Base-by-base conservation (phyloP, 1,139 yeast genomes). In the Nadsonia starkeyi-henricii region DNA sequence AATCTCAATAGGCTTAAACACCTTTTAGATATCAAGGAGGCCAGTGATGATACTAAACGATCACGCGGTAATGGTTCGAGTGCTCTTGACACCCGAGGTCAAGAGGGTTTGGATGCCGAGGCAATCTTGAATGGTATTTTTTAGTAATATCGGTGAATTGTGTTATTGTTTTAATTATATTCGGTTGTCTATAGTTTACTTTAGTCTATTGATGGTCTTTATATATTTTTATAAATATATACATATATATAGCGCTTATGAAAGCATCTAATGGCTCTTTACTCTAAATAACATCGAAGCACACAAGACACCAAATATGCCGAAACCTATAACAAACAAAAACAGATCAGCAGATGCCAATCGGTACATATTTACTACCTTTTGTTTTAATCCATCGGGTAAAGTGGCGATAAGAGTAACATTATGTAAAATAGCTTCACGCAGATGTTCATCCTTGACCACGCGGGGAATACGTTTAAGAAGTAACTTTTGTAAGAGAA, bases 1-100 rank as follows among this genome's bases (percentile, higher is more conserved):
- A 50, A 50, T 0, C 44, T 66, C 23, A 50, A 53, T n/a, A 52
- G 54, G 42, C 50, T 68, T 45, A 45, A 47, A 12, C 50, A 48
- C 20, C 44, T 56, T 41, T 52, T 58, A 15, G 58, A 57, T 5
- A 51, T 59, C 46, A 50, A 53, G 42, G 52, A 52, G 45, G 28
- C 9, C 9, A 23, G 28, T 9, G 28, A 23, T 5, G 28, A 23
- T 23, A 9, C 28, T 23, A 23, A 23, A 9, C 28, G 28, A 23
- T 23, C 9, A 23, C 28, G 28, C 28, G 28, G 28, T 23, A 23
- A 23, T 23, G 28, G 28, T 23, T 5, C 9, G 9, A 23, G 28
- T 9, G 28, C 28, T 9, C 9, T 5, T 9, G 28, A 23, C 9
- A 33, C 39, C 15, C 15, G 15, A n/a, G 39, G 39, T 13, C 39